Base-by-base conservation (phyloP, 768 basidiomycete species). In the Lyophyllum semitale region DNA sequence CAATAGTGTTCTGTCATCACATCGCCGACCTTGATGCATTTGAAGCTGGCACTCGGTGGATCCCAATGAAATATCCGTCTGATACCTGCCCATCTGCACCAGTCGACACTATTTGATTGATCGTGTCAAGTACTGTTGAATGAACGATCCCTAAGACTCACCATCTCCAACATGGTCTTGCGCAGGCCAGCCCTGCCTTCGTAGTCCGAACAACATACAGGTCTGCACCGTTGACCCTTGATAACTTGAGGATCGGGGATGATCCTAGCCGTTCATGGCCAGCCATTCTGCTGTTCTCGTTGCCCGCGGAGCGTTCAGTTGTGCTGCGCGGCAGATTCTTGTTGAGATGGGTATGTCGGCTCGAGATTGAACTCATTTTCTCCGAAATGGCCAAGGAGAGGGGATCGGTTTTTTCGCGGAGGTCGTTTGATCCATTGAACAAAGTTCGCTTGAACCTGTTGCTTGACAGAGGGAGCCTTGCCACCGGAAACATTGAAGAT, bases 51-150 rank as follows among this genome's bases (percentile, higher is more conserved):
- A 35, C 63, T 66, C 17, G 61, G 67, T 7, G 63, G 68, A 51
- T 81, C 73, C 77, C 80, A 83, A 57, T 83, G 77, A 59, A 82
- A 84, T 38, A 84, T 76, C 37, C 82, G 75, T 66, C 77, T 81
- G 55, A 84, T 75, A 0, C 82, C 82, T 20, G 81, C 80, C 82
- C 82, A 84, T 41, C 69, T 68, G 59, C 80, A 84, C 81, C 80
- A 84, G 51, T 79, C 75, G 29, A 84, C 54, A 53, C 83, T 70
- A 42, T n/a, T 37, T 7, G 25, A 38, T 43, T 3, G 37, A 46
- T n/a, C 26, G 33, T 37, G n/a, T n/a, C n/a, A 55, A 50, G 58
- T 42, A 38, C 13, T 13, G 35, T 6, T 5, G 27, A 27, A 9
- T 17, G 7, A 20, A 41, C 8, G 27, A 35, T 22, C 23, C 29